A percentile compares a stretch with the other conserved stretches of the same genome.
Evolutionary conservation across 2,329 filamentous ascomycete species (phyloP).

Genomic region (Neospermospora avenae): DNA sequence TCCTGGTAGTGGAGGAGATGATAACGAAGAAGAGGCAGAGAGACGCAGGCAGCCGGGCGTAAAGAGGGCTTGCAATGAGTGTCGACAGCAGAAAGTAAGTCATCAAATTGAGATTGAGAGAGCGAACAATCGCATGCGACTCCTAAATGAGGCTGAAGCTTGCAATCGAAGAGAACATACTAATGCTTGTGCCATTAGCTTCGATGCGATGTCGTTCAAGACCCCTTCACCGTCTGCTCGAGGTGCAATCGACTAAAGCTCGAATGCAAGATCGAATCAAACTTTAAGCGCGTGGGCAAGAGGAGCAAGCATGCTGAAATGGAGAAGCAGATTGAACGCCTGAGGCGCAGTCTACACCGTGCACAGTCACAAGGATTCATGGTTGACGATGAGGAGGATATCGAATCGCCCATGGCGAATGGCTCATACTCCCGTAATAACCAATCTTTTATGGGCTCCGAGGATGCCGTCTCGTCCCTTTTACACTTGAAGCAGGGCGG

Average conservation of each 20-base stretch:
- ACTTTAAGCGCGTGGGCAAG: slow-evolving; percentile 83
- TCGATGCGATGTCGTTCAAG: slow-evolving; percentile 79
- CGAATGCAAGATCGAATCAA: slow-evolving; percentile 81
- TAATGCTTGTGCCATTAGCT: slow-evolving; percentile 49
- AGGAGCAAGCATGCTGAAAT: slow-evolving; percentile 81
- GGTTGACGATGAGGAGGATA: slow-evolving; percentile 51
- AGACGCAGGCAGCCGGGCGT: slow-evolving; percentile 65
- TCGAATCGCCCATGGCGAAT: slow-evolving; percentile 58
- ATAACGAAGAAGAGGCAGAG: slow-evolving; percentile 52
- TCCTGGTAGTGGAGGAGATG: slow-evolving; percentile 54
- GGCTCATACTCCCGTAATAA: slow-evolving; percentile 56
- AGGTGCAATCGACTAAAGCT: slow-evolving; percentile 77
- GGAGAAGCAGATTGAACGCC: slow-evolving; percentile 74
- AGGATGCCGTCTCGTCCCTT: slow-evolving; percentile 65
- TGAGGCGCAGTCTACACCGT: slow-evolving; percentile 58
- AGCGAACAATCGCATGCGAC: slow-evolving; percentile 7
- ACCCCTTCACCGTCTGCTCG: slow-evolving; percentile 73
- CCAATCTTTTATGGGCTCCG: slow-evolving; percentile 62
- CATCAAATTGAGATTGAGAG: slow-evolving; percentile 18
- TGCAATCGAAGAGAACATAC: neutral
- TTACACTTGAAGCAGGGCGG: slow-evolving; percentile 64
- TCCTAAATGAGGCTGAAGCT: slow-evolving; percentile 8
- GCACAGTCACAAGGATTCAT: slow-evolving; percentile 58
- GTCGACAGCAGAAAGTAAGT: slow-evolving; percentile 78
- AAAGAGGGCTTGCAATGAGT: slow-evolving; percentile 82